Evolutionary conservation across 352 stramenopile genomes (phyloP).

Genomic region (Globisporangium nodosum): DNA sequence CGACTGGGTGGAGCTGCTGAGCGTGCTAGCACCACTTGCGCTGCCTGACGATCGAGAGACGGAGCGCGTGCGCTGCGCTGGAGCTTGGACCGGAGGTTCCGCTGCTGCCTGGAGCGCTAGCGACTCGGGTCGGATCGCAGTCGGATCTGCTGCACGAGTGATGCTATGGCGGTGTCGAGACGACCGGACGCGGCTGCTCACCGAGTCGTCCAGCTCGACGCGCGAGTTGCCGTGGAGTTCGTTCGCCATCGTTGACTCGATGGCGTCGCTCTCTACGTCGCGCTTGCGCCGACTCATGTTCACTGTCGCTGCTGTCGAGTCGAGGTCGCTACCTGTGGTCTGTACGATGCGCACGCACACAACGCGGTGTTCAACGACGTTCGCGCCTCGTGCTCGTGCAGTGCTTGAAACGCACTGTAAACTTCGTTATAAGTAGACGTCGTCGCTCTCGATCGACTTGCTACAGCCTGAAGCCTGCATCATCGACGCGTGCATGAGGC

Average conservation of each 20-base stretch:
- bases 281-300: slow-evolving; percentile 20
- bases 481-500: slow-evolving; percentile 14
- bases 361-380: too few relatives aligned
- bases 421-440: neutral
- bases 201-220: neutral
- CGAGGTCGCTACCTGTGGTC: too few relatives aligned
- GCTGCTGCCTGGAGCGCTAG: neutral
- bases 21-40: neutral
- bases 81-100: neutral
- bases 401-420: neutral
- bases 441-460: neutral
- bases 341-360: too few relatives aligned
- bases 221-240: neutral
- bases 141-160: neutral
- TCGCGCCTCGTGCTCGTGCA: too few relatives aligned
- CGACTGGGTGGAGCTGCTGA: neutral
- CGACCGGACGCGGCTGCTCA: slow-evolving; percentile 1
- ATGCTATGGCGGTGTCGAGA: neutral
- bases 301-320: neutral
- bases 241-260: neutral
- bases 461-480: neutral
- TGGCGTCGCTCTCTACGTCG: neutral
- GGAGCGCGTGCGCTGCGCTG: slow-evolving; percentile 1
- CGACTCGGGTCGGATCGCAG: neutral
- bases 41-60: neutral